These are phyloP conservation scores for Corymbia calophylla DNA, from an alignment of 441 rosid genomes.

Conservation along the genomic window DNA sequence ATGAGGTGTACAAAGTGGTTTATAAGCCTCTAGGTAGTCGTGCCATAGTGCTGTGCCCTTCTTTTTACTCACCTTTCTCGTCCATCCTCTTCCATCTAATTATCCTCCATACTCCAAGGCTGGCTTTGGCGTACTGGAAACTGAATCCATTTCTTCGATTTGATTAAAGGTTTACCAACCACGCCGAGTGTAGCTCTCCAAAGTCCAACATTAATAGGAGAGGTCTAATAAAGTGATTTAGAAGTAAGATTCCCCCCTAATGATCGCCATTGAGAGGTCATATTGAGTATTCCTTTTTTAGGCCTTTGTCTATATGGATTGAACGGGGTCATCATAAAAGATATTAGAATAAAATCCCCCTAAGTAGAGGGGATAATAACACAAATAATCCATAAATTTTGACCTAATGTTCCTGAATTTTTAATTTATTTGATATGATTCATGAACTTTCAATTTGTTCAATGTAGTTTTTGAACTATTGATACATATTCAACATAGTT, in stretches of 20 bases:
- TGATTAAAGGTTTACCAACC: neutral
- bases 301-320: neutral
- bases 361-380: too few relatives aligned
- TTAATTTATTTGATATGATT: too few relatives aligned
- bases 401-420: too few relatives aligned
- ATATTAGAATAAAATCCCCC: neutral
- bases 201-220: neutral
- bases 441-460: too few relatives aligned
- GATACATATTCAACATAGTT: too few relatives aligned
- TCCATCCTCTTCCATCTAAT: neutral
- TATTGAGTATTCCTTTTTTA: neutral
- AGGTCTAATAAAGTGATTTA: neutral
- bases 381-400: too few relatives aligned
- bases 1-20: neutral
- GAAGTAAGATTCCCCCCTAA: neutral
- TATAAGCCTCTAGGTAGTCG: rapidly evolving
- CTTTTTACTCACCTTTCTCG: neutral
- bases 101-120: neutral
- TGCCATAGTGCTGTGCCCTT: rapidly evolving
- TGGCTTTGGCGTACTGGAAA: neutral
- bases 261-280: neutral
- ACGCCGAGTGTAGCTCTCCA: neutral
- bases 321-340: neutral
- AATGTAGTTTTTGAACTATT: too few relatives aligned
- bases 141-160: neutral